Evolutionary conservation across 148 eudicot genomes (phyloP).

Genomic region (Diospyros kaki): DNA sequence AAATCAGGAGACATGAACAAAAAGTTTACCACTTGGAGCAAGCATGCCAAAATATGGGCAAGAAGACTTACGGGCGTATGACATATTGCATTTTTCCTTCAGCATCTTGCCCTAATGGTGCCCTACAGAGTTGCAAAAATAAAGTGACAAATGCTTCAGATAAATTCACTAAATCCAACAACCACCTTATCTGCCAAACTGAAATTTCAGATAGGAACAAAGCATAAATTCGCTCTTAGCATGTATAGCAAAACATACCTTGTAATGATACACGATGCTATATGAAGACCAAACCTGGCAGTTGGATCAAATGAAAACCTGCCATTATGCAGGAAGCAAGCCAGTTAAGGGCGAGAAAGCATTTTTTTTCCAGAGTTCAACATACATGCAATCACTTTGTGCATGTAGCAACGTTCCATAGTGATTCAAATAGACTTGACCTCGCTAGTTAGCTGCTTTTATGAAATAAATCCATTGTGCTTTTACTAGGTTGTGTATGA

Average conservation of each 20-base stretch:
- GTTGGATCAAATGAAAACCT: conserved; percentile 91
- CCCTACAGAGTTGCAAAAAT: conserved; percentile 40
- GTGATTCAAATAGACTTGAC: not conserved
- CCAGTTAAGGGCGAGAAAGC: not conserved
- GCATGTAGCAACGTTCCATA: not conserved
- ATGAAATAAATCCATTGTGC: not conserved
- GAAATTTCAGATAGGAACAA: not conserved
- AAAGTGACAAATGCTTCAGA: not conserved
- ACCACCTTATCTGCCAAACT: not conserved
- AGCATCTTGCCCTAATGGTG: conserved; percentile 71
- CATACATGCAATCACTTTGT: not conserved
- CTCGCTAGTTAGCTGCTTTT: not conserved
- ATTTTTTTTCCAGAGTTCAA: not conserved
- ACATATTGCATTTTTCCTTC: conserved; percentile 93
- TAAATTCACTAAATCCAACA: not conserved
- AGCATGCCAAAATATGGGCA: not conserved
- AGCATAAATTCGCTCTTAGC: not conserved
- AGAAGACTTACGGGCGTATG: conserved; percentile 76
- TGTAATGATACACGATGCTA: conserved; percentile 93
- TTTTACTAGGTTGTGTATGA: not conserved
- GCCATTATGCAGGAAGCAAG: conserved; percentile 24
- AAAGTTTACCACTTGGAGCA: not conserved
- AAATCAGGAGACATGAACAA: not conserved
- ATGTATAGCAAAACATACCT: conserved; percentile 42
- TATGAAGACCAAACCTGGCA: conserved; percentile 83